Percentiles rank a stretch among this genome's conserved stretches.
Conservation (phyloP, 1,284 basidiomycete genomes). For the Boletus holoroseus region DNA sequence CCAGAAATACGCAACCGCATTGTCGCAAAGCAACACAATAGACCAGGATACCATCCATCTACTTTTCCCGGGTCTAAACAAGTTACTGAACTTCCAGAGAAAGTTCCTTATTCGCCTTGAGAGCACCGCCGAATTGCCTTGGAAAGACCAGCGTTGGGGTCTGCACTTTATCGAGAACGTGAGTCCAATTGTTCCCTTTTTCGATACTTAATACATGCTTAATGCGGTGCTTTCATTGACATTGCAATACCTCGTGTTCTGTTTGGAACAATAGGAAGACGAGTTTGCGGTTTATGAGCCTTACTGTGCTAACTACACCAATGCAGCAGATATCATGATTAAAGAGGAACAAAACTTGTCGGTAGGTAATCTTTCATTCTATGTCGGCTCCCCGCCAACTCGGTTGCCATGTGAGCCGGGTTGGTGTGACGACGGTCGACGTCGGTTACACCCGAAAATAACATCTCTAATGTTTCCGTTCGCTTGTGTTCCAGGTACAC, state of each 20-base stretch:
- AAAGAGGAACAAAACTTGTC: constrained; percentile 78
- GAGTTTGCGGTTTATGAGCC: constrained; percentile 95
- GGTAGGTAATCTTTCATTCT: constrained; percentile 47
- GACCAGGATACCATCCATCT: constrained; percentile 93
- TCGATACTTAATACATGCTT: constrained; percentile 33
- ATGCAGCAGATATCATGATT: constrained; percentile 81
- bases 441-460: constrained; percentile 20
- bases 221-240: constrained; percentile 34
- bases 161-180: constrained; percentile 76
- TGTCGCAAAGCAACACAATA: constrained; percentile 79
- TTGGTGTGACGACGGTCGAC: constrained; percentile 42
- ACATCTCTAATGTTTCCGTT: constrained; percentile 16
- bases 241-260: constrained; percentile 30
- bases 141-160: constrained; percentile 91
- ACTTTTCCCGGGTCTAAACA: constrained; percentile 93
- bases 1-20: constrained; percentile 76
- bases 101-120: constrained; percentile 95
- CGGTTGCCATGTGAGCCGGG: constrained; percentile 20
- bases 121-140: constrained; percentile 73
- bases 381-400: constrained; percentile 8
- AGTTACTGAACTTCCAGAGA: constrained; percentile 94
- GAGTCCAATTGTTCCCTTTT: constrained; percentile 36
- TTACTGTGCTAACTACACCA: constrained; percentile 95
- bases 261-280: constrained; percentile 70
- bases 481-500: constrained; percentile 45